These are phyloP conservation scores for Asterochloris erici DNA, from an alignment of 139 green algal species.

Conservation along the genomic window DNA sequence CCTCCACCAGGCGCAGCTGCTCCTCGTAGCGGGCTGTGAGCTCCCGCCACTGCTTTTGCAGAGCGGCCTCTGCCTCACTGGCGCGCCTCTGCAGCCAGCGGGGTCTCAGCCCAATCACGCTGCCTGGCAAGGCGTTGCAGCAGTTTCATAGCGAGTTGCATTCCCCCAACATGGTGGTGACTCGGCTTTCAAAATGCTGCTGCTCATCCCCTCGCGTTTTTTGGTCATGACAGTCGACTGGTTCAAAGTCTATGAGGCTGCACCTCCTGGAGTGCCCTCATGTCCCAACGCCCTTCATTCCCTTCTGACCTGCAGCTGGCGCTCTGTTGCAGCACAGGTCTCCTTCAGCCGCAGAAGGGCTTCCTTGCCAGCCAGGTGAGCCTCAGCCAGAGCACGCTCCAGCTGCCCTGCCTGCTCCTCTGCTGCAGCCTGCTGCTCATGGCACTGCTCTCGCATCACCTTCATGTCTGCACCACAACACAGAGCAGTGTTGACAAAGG, in stretches of 20 bases:
- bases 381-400: slow-evolving; percentile 31
- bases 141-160: neutral
- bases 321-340: slow-evolving; percentile 25
- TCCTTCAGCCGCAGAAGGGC: slow-evolving; percentile 38
- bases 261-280: no score
- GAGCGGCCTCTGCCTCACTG: slow-evolving; percentile 38
- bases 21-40: slow-evolving; percentile 33
- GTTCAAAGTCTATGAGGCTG: no score
- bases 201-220: no score
- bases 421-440: slow-evolving; percentile 19
- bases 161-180: neutral
- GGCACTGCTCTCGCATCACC: slow-evolving; percentile 7
- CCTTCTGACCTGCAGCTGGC: slow-evolving; percentile 35
- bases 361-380: slow-evolving; percentile 24
- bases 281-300: neutral
- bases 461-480: slow-evolving; percentile 15
- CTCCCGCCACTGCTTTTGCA: slow-evolving; percentile 46
- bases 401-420: slow-evolving; percentile 21
- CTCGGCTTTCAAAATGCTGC: neutral
- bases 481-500: no score
- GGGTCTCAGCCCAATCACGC: neutral
- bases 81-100: slow-evolving; percentile 34
- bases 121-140: neutral
- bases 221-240: no score
- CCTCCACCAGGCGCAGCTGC: slow-evolving; percentile 43